Conservation (phyloP, 2,329 filamentous ascomycete species). For the Hypoxylon rubiginosum region DNA sequence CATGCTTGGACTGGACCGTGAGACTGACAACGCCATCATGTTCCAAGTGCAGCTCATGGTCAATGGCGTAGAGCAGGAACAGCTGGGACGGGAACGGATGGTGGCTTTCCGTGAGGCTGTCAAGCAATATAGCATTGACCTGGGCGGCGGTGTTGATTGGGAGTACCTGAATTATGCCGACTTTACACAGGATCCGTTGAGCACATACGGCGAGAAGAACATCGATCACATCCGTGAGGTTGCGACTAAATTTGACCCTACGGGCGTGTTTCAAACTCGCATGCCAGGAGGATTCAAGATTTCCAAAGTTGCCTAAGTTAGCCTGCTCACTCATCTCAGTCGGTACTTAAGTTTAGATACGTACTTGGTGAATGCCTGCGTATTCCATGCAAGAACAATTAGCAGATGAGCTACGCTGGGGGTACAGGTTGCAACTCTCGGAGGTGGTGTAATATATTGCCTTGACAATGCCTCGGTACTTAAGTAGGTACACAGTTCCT, state of each 20-base stretch:
- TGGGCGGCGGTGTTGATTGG: slow-evolving; percentile 46
- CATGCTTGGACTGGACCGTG: slow-evolving; percentile 55
- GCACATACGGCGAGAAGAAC: slow-evolving; percentile 54
- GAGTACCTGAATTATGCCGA: slow-evolving; percentile 57
- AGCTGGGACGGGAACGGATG: slow-evolving; percentile 51
- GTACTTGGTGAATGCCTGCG: not conserved
- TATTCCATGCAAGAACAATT: not conserved
- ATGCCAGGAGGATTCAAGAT: slow-evolving; percentile 58
- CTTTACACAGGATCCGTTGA: slow-evolving; percentile 50
- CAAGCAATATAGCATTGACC: slow-evolving; percentile 36
- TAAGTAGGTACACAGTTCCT: too few species aligned
- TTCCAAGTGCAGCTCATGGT: slow-evolving; percentile 52
- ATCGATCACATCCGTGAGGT: slow-evolving; percentile 48
- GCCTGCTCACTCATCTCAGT: not conserved
- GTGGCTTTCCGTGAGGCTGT: slow-evolving; percentile 49
- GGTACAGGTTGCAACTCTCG: not conserved
- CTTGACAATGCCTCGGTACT: too few species aligned
- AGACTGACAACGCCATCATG: slow-evolving; percentile 50
- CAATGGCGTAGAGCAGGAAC: slow-evolving; percentile 47
- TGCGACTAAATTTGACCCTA: slow-evolving; percentile 55
- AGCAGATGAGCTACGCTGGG: not conserved
- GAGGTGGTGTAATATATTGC: too few species aligned
- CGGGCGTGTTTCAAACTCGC: slow-evolving; percentile 54
- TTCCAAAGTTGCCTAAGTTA: slow-evolving; percentile 22
- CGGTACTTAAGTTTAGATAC: not conserved